Conservation (phyloP, 768 basidiomycete genomes). For the Termitomyces sp. region DNA sequence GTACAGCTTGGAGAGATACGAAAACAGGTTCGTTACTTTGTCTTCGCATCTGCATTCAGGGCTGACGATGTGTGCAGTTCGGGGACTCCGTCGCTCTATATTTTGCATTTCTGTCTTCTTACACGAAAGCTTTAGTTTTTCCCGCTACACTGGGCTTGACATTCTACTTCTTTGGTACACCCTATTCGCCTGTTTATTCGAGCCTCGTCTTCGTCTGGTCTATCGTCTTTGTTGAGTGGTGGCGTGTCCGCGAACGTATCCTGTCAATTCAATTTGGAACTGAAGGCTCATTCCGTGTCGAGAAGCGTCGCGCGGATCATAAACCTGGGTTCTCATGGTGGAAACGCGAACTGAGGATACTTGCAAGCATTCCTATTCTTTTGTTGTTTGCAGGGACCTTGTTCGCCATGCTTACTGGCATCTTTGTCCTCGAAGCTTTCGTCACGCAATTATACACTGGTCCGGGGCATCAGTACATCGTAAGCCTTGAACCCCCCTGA, state of each 20-base stretch:
- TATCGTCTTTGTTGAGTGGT: conserved; percentile 83
- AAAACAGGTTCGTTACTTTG: conserved; percentile 45
- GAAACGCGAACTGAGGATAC: conserved; percentile 61
- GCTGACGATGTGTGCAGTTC: conserved; percentile 33
- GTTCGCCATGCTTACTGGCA: conserved; percentile 65
- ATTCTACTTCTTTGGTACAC: conserved; percentile 64
- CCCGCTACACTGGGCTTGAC: conserved; percentile 67
- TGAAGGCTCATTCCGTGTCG: conserved; percentile 69
- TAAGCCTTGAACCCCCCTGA: conserved; percentile 32
- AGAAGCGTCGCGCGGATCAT: conserved; percentile 63
- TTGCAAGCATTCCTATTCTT: conserved; percentile 70
- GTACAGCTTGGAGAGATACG: conserved; percentile 66
- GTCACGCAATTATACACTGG: conserved; percentile 86
- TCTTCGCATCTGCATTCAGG: background rate
- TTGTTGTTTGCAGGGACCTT: conserved; percentile 67
- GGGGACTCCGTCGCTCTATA: conserved; percentile 84
- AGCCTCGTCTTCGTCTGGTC: conserved; percentile 78
- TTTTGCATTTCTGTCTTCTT: conserved; percentile 83
- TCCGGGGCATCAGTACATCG: conserved; percentile 72
- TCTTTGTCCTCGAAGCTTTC: conserved; percentile 89
- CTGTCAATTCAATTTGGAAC: conserved; percentile 83
- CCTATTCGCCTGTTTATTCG: conserved; percentile 78
- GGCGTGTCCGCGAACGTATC: conserved; percentile 82
- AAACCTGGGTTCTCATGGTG: conserved; percentile 62
- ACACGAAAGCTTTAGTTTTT: conserved; percentile 74